phyloP scores from a whole-genome alignment of 1,284 basidiomycete genomes.

The Meripilus lineatus region DNA sequence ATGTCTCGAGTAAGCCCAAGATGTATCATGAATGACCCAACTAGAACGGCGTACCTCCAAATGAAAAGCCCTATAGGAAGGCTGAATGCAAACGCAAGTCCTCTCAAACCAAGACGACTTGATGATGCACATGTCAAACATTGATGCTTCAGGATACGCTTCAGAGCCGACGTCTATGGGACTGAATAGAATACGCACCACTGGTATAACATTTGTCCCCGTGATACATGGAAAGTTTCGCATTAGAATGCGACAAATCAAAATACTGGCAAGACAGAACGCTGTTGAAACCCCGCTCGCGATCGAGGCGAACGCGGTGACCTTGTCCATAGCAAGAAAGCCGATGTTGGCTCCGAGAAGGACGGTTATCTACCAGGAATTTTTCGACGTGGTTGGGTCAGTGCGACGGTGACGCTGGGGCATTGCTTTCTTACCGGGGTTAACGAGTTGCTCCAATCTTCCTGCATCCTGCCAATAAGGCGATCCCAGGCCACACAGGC shows the following conservation, averaged over 20 bases:
- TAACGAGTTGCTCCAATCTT: conserved; percentile 24
- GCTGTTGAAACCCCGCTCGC: conserved; percentile 23
- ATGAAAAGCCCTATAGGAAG: conserved; percentile 23
- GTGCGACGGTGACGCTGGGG: too few relatives aligned
- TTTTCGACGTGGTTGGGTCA: too few relatives aligned
- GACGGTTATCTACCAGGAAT: conserved; percentile 30
- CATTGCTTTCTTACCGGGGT: conserved; percentile 19
- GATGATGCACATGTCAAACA: too few relatives aligned
- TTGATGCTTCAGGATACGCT: too few relatives aligned
- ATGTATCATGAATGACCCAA: too few relatives aligned
- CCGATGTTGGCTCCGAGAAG: conserved; percentile 37
- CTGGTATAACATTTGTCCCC: conserved; percentile 3
- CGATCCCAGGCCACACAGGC: conserved; percentile 21
- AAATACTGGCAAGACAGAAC: conserved; percentile 22
- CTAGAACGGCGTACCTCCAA: too few relatives aligned
- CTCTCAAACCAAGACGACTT: conserved; percentile 14
- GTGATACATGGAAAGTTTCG: conserved; percentile 15
- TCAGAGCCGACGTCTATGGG: too few relatives aligned
- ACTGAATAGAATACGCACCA: conserved; percentile 14
- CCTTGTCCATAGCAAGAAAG: conserved; percentile 31
- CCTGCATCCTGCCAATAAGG: conserved; percentile 19
- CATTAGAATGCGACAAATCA: conserved; percentile 20
- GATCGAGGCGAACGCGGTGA: conserved; percentile 20
- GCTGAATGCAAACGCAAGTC: conserved; percentile 21
- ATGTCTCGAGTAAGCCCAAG: too few relatives aligned